Percentiles rank a stretch among this genome's conserved stretches.
phyloP scores from a whole-genome alignment of 108 stramenopile genomes.

The Cyclotella atomus region DNA sequence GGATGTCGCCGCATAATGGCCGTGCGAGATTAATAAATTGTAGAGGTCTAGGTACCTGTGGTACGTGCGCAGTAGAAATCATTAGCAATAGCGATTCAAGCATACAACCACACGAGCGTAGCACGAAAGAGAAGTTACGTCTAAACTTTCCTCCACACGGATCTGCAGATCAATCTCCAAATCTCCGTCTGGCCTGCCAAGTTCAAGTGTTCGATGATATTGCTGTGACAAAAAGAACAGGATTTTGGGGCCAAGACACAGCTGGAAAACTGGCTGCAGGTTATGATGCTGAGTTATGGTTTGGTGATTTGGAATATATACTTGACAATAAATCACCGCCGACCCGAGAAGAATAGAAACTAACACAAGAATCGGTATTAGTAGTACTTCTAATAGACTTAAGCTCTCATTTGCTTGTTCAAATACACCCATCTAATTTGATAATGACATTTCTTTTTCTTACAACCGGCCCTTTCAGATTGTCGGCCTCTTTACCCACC shows the following conservation, averaged over 20 bases:
- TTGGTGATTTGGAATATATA: conserved; percentile 68
- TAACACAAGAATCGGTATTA: too few species aligned
- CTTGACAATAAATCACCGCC: conserved; percentile 59
- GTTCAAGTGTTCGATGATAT: conserved; percentile 56
- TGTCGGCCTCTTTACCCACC: too few species aligned
- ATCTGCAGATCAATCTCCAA: conserved; percentile 21
- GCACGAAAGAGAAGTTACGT: conserved; percentile 48
- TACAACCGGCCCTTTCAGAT: too few species aligned
- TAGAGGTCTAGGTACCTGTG: conserved; percentile 72
- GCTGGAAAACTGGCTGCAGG: conserved; percentile 22
- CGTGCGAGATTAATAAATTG: conserved; percentile 66
- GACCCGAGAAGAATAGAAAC: background rate
- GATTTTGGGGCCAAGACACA: conserved; percentile 69
- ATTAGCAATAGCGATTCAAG: background rate
- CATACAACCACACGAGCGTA: conserved; percentile 50
- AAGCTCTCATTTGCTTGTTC: too few species aligned
- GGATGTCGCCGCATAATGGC: conserved; percentile 65
- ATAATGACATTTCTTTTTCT: too few species aligned
- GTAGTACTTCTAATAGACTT: too few species aligned
- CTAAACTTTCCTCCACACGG: conserved; percentile 66
- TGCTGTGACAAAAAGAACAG: conserved; percentile 53
- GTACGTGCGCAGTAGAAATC: conserved; percentile 75
- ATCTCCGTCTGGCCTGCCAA: conserved; percentile 69
- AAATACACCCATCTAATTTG: too few species aligned
- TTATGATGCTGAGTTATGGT: conserved; percentile 45